Percentiles rank a stretch among this genome's conserved stretches.
These are phyloP conservation scores for Inonotus hispidus DNA, from an alignment of 1,284 basidiomycete genomes.

Conservation along the genomic window DNA sequence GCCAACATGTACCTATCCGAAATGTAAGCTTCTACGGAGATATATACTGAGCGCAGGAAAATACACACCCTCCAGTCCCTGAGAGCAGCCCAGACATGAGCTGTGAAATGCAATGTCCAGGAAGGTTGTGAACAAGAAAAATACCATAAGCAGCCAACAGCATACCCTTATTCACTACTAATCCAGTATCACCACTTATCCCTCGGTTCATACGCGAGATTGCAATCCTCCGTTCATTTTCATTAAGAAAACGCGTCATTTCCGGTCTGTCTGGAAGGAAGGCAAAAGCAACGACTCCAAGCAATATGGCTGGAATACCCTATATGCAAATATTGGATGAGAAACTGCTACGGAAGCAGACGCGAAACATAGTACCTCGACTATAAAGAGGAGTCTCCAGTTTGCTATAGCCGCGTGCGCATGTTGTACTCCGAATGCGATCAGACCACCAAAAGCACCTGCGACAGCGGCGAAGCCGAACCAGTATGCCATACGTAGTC, in stretches of 20 bases:
- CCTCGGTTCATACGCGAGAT: conserved; percentile 70
- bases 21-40: background rate
- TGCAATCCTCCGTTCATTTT: conserved; percentile 67
- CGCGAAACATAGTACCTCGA: conserved; percentile 47
- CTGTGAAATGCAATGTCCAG: conserved; percentile 29
- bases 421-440: conserved; percentile 68
- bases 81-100: conserved; percentile 59
- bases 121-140: background rate
- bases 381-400: conserved; percentile 71
- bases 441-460: conserved; percentile 71
- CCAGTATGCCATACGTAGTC: conserved; percentile 70
- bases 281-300: conserved; percentile 61
- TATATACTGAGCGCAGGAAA: background rate
- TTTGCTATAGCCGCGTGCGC: conserved; percentile 43
- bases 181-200: conserved; percentile 57
- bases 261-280: conserved; percentile 77
- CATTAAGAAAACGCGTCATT: conserved; percentile 62
- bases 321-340: conserved; percentile 23
- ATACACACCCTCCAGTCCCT: conserved; percentile 61
- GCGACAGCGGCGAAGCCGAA: conserved; percentile 77
- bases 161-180: conserved; percentile 61
- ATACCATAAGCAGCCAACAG: background rate
- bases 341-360: background rate
- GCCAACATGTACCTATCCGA: conserved; percentile 48
- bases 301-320: conserved; percentile 63